phyloP scores from a whole-genome alignment of 805 yeast genomes.

The Zygotorulaspora florentina region DNA sequence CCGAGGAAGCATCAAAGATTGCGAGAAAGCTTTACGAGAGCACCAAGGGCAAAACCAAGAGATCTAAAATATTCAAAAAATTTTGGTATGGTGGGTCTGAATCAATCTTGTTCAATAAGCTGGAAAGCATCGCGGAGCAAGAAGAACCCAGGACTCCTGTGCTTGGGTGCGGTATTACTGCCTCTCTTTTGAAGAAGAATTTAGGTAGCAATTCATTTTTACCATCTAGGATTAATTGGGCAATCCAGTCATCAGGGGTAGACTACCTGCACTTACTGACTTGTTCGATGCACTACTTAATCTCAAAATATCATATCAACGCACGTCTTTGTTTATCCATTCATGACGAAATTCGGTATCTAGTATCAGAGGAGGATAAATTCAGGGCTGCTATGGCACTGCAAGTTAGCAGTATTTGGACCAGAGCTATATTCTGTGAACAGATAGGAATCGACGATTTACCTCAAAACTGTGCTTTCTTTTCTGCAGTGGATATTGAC shows the following conservation, averaged over 20 bases:
- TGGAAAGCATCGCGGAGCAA: conserved; percentile 82
- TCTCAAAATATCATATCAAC: conserved; percentile 56
- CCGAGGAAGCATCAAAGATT: conserved; percentile 57
- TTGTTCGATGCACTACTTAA: conserved; percentile 81
- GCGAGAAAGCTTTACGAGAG: conserved; percentile 69
- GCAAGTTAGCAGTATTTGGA: conserved; percentile 92
- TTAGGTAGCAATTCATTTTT: conserved; percentile 63
- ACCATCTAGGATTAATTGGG: conserved; percentile 95
- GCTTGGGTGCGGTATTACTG: conserved; percentile 88
- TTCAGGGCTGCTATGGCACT: conserved; percentile 76
- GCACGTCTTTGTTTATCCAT: conserved; percentile 84
- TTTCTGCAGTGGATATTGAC: conserved; percentile 90
- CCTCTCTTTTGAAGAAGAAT: conserved; percentile 65
- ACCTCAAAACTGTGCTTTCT: conserved; percentile 94
- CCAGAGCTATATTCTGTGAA: conserved; percentile 91
- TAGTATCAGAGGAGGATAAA: conserved; percentile 68
- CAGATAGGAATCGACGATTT: conserved; percentile 83
- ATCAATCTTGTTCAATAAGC: conserved; percentile 80
- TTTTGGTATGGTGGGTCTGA: conserved; percentile 90
- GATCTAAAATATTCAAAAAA: conserved; percentile 32
- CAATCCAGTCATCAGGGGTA: conserved; percentile 96
- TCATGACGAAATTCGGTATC: conserved; percentile 88
- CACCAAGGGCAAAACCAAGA: conserved; percentile 68
- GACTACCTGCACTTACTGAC: conserved; percentile 86
- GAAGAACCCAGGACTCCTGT: conserved; percentile 84